phyloP scores from a whole-genome alignment of 805 yeast genomes.

The Wickerhamiella qilinensis region DNA sequence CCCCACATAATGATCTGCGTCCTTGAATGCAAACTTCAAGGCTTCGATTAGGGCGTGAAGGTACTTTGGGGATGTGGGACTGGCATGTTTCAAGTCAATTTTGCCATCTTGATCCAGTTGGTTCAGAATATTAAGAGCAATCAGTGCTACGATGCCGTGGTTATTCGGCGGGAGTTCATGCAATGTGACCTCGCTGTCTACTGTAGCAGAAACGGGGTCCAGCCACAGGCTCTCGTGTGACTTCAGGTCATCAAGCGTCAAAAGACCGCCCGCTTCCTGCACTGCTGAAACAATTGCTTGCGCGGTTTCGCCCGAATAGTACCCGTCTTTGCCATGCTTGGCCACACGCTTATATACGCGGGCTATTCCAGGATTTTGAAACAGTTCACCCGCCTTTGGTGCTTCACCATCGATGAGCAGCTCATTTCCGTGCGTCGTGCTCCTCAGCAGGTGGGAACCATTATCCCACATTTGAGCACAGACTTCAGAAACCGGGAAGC shows the following conservation, averaged over 20 bases:
- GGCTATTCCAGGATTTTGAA: constrained; percentile 38
- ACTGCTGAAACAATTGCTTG: constrained; percentile 43
- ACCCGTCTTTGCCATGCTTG: constrained; percentile 43
- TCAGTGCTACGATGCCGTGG: constrained; percentile 60
- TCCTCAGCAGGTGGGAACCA: constrained; percentile 26
- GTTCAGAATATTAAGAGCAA: constrained; percentile 50
- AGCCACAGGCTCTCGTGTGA: constrained; percentile 45
- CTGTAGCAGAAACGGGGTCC: constrained; percentile 37
- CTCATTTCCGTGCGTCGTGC: constrained; percentile 22
- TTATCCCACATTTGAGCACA: constrained; percentile 35
- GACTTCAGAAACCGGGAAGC: constrained; percentile 49
- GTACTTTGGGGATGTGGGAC: constrained; percentile 56
- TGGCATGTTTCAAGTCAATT: constrained; percentile 24
- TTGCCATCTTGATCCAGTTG: constrained; percentile 32
- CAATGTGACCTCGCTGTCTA: constrained; percentile 35
- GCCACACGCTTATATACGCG: constrained; percentile 36
- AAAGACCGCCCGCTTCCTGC: constrained; percentile 36
- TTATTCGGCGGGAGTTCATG: constrained; percentile 84
- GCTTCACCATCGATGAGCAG: constrained; percentile 24
- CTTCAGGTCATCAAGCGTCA: constrained; percentile 39
- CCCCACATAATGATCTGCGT: constrained; percentile 56
- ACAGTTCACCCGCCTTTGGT: constrained; percentile 44
- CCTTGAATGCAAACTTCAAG: constrained; percentile 57
- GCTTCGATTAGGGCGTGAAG: constrained; percentile 54
- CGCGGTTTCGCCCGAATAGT: constrained; percentile 58